phyloP scores from a whole-genome alignment of 2,329 filamentous ascomycete species.

The Monosporascus sp. region DNA sequence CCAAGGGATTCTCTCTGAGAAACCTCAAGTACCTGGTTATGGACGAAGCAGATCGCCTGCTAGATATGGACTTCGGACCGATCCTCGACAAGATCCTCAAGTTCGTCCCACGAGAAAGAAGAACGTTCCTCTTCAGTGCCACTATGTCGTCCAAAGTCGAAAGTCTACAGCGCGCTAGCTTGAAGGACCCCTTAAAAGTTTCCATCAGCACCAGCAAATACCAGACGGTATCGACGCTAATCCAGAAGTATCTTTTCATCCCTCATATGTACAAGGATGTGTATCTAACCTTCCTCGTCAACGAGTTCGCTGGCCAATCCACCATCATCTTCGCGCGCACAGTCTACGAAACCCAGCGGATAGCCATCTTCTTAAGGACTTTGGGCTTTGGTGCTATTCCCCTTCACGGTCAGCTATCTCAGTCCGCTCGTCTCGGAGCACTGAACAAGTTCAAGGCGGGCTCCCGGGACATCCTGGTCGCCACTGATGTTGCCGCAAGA shows the following conservation, averaged over 20 bases:
- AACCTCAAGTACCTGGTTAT: conserved; percentile 84
- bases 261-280: conserved; percentile 85
- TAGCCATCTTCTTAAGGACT: conserved; percentile 75
- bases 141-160: conserved; percentile 95
- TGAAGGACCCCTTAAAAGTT: conserved; percentile 78
- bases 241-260: conserved; percentile 83
- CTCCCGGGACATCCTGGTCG: conserved; percentile 79
- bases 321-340: conserved; percentile 90
- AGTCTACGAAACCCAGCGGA: conserved; percentile 81
- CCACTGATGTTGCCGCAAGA: conserved; percentile 88
- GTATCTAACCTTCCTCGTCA: conserved; percentile 80
- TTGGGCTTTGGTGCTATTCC: conserved; percentile 90
- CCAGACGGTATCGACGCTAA: conserved; percentile 83
- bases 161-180: conserved; percentile 80
- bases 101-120: conserved; percentile 70
- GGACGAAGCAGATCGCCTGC: conserved; percentile 87
- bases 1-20: conserved; percentile 86
- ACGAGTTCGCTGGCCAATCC: conserved; percentile 80
- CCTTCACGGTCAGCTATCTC: conserved; percentile 81
- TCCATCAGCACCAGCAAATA: conserved; percentile 79
- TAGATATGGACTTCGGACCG: conserved; percentile 92
- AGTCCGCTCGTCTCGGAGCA: conserved; percentile 79
- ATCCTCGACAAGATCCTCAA: conserved; percentile 91
- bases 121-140: conserved; percentile 87
- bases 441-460: conserved; percentile 84